Percentiles rank a stretch among this genome's conserved stretches.
phyloP scores from a whole-genome alignment of 768 basidiomycete species.

The Trametes gibbosa region DNA sequence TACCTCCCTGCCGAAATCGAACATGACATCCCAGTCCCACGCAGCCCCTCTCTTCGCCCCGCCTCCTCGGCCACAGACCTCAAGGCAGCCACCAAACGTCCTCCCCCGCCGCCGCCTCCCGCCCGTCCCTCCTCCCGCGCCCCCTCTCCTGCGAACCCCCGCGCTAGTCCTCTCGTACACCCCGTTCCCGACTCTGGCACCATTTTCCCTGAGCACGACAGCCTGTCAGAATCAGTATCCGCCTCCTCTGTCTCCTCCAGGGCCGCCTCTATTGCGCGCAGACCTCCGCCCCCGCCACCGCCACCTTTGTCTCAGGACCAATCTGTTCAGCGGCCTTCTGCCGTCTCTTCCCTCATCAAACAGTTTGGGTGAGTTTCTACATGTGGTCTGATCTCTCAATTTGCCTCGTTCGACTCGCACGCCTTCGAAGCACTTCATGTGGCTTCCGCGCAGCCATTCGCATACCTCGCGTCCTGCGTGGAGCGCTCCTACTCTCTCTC shows the following conservation, averaged over 20 bases:
- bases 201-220: slow-evolving; percentile 1
- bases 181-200: slow-evolving; percentile 40
- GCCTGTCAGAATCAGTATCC: background rate
- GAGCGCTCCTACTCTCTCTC: background rate
- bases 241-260: slow-evolving; percentile 2
- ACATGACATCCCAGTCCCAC: slow-evolving; percentile 26
- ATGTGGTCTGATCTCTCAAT: background rate
- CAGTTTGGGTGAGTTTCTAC: slow-evolving; percentile 46
- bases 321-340: slow-evolving; percentile 2
- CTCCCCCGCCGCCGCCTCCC: slow-evolving; percentile 62
- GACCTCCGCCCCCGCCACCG: slow-evolving; percentile 24
- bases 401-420: background rate
- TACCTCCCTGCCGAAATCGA: slow-evolving; percentile 36
- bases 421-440: background rate
- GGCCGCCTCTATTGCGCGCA: slow-evolving; percentile 4
- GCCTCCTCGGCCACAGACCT: slow-evolving; percentile 57
- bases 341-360: slow-evolving; percentile 43
- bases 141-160: slow-evolving; percentile 40
- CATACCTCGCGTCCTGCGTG: background rate
- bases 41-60: slow-evolving; percentile 38
- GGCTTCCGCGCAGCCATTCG: background rate
- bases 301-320: slow-evolving; percentile 6
- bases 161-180: slow-evolving; percentile 48
- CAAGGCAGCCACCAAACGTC: slow-evolving; percentile 38
- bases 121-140: slow-evolving; percentile 37